A percentile compares a stretch with the other conserved stretches of the same genome.
phyloP scores from a whole-genome alignment of 192 early-diverging fungal genomes.

The Backusella morwellensis region DNA sequence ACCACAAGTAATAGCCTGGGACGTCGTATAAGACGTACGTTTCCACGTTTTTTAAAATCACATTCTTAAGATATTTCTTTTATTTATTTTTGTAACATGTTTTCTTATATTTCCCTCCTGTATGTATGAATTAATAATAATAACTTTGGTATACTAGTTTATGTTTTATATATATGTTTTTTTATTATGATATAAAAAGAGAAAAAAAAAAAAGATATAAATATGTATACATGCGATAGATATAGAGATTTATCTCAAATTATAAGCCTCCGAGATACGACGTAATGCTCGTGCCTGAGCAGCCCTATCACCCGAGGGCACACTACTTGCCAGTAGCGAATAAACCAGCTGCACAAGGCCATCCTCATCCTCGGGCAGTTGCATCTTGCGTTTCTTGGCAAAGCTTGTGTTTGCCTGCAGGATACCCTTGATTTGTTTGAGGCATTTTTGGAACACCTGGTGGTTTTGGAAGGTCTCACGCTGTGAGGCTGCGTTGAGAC shows the following conservation, averaged over 20 bases:
- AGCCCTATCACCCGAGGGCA: not conserved
- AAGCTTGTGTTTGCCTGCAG: slow-evolving; percentile 27
- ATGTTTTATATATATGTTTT: not conserved
- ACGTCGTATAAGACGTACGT: not conserved
- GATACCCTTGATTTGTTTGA: slow-evolving; percentile 42
- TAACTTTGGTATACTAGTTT: no score
- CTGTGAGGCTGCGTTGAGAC: slow-evolving; percentile 27
- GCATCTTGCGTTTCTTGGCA: slow-evolving; percentile 20
- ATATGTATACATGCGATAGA: not conserved
- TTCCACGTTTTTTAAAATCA: not conserved
- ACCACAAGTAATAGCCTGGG: not conserved
- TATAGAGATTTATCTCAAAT: slow-evolving; percentile 16
- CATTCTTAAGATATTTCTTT: not conserved
- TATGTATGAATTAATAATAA: not conserved
- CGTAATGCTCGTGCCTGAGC: slow-evolving; percentile 21
- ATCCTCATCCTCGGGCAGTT: slow-evolving; percentile 26
- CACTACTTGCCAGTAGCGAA: slow-evolving; percentile 24
- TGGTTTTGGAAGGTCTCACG: slow-evolving; percentile 27
- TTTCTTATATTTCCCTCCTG: not conserved
- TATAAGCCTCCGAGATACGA: slow-evolving; percentile 39
- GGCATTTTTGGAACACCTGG: slow-evolving; percentile 39
- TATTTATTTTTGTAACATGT: not conserved
- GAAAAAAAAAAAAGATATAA: not conserved
- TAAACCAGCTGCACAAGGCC: slow-evolving; percentile 32
- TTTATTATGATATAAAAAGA: not conserved